phyloP scores from a whole-genome alignment of 768 basidiomycete genomes.

The Pleurotus djamor region DNA sequence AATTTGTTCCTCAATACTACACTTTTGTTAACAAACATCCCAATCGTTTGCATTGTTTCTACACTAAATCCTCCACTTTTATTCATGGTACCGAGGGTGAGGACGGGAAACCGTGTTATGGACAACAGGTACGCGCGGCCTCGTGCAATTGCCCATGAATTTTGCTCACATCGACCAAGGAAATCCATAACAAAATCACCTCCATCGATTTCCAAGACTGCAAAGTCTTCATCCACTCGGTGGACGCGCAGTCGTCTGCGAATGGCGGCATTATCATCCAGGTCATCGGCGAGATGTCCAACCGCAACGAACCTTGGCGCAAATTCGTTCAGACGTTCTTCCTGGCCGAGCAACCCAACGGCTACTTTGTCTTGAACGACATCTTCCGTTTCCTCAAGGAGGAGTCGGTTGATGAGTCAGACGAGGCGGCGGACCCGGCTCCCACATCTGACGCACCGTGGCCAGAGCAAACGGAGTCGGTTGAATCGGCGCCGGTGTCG shows the following conservation, averaged over 20 bases:
- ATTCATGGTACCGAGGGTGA: conserved; percentile 98
- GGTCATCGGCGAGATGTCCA: conserved; percentile 99
- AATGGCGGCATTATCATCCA: conserved; percentile 98
- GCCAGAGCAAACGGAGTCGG: conserved; percentile 6
- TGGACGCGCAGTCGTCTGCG: conserved; percentile 94
- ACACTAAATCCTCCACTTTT: conserved; percentile 97
- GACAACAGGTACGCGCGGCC: conserved; percentile 77
- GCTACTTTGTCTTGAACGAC: conserved; percentile 99
- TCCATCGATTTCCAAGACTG: conserved; percentile 93
- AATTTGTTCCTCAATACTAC: conserved; percentile 99
- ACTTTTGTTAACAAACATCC: conserved; percentile 99
- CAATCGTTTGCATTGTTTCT: conserved; percentile 96
- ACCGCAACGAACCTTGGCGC: conserved; percentile 87
- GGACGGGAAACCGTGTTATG: conserved; percentile 84
- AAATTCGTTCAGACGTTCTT: conserved; percentile 99
- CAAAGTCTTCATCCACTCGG: conserved; percentile 99
- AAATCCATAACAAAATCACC: conserved; percentile 96
- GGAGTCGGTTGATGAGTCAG: conserved; percentile 71
- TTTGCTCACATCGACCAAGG: conserved; percentile 40
- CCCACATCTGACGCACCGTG: conserved; percentile 17
- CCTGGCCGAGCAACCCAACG: conserved; percentile 98
- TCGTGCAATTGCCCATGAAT: neutral
- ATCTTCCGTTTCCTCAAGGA: conserved; percentile 99
- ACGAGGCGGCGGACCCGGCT: conserved; percentile 36
- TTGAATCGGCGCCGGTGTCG: neutral